Conservation (phyloP, 108 stramenopile species). For the Cyclotella atomus region DNA sequence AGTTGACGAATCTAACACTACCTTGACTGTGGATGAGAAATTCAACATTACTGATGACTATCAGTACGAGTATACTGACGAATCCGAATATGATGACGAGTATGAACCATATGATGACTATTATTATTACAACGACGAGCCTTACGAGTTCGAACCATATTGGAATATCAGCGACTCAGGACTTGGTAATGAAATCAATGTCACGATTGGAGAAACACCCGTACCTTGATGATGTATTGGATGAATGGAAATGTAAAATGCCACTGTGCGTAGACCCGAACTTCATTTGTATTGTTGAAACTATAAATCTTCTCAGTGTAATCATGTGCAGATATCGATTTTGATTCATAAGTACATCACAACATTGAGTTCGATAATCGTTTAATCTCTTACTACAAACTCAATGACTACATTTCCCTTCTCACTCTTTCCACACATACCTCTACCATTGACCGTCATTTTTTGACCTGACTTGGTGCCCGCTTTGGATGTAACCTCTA, state of each 20-base stretch:
- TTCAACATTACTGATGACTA: neutral
- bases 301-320: neutral
- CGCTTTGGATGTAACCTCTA: conserved; percentile 43
- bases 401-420: conserved; percentile 74
- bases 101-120: too few relatives aligned
- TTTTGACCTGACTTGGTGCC: conserved; percentile 50
- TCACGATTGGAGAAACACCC: neutral
- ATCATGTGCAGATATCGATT: neutral
- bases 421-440: conserved; percentile 75
- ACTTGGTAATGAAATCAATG: neutral
- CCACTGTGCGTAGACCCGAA: too few relatives aligned
- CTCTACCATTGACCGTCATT: conserved; percentile 61
- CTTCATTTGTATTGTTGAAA: too few relatives aligned
- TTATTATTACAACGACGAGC: neutral
- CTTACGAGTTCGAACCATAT: neutral
- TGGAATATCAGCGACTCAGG: neutral
- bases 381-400: conserved; percentile 41
- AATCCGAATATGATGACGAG: neutral
- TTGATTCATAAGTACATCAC: neutral
- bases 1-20: neutral
- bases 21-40: neutral
- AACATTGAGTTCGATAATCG: neutral
- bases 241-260: too few relatives aligned
- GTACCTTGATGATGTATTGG: neutral
- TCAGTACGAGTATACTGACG: neutral